Evolutionary conservation across 2,329 filamentous ascomycete genomes (phyloP).

Genomic region (Zasmidium cellare): DNA sequence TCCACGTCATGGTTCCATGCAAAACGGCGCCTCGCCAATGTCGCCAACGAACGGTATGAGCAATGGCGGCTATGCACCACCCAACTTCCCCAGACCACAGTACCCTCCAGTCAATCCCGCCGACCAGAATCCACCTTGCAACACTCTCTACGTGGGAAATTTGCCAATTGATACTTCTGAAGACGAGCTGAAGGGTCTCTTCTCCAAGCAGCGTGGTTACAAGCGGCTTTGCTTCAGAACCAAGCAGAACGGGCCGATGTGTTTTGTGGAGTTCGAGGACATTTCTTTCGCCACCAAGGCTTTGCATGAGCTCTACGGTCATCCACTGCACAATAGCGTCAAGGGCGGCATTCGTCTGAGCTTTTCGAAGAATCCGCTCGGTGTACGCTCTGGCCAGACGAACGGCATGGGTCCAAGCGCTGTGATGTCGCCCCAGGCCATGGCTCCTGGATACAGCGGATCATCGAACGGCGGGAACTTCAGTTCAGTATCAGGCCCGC

Average conservation of each 20-base stretch:
- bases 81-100: slow-evolving; percentile 63
- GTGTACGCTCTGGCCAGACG: slow-evolving; percentile 77
- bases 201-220: slow-evolving; percentile 90
- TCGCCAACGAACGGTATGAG: slow-evolving; percentile 46
- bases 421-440: slow-evolving; percentile 51
- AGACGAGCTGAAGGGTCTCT: slow-evolving; percentile 91
- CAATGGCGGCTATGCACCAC: slow-evolving; percentile 55
- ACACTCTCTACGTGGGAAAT: slow-evolving; percentile 97
- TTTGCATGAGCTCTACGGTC: slow-evolving; percentile 84
- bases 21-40: slow-evolving; percentile 48
- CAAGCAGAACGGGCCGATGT: slow-evolving; percentile 96
- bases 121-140: slow-evolving; percentile 95
- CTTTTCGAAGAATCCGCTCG: slow-evolving; percentile 96
- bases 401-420: slow-evolving; percentile 54
- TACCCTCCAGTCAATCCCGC: slow-evolving; percentile 89
- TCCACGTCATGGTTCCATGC: slow-evolving; percentile 49
- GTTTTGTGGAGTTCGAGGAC: slow-evolving; percentile 97
- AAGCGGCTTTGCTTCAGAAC: slow-evolving; percentile 93
- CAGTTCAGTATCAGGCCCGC: slow-evolving; percentile 59
- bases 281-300: slow-evolving; percentile 89
- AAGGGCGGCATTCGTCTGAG: slow-evolving; percentile 94
- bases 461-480: slow-evolving; percentile 69
- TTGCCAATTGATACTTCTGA: slow-evolving; percentile 89
- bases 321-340: slow-evolving; percentile 82
- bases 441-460: slow-evolving; percentile 57